These are phyloP conservation scores for Trichoderma harzianum DNA, from an alignment of 2,329 filamentous ascomycete species.

Conservation along the genomic window DNA sequence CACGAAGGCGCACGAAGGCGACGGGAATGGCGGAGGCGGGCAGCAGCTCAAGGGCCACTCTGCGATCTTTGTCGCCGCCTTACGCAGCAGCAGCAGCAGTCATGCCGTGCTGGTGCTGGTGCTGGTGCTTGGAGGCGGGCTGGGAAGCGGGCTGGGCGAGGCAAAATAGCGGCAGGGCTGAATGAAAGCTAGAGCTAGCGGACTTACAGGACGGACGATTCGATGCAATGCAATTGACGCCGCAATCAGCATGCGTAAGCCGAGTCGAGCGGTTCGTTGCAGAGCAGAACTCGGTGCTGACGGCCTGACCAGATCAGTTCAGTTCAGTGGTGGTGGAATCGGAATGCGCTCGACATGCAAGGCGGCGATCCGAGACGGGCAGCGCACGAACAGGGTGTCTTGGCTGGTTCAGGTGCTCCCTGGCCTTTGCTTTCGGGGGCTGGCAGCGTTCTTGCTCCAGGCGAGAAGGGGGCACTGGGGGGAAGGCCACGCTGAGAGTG, in stretches of 20 bases:
- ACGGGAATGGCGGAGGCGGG: constrained; percentile 14
- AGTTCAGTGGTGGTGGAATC: constrained; percentile 10
- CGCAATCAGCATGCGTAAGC: constrained; percentile 4
- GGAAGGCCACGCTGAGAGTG: background rate
- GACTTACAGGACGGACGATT: background rate
- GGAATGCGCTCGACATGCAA: constrained; percentile 14
- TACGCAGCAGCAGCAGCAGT: background rate
- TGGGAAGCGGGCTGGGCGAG: background rate
- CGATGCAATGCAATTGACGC: background rate
- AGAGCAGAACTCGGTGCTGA: background rate
- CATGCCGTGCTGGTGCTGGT: background rate
- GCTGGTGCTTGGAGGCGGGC: background rate
- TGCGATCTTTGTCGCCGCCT: constrained; percentile 10
- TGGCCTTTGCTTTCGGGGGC: background rate
- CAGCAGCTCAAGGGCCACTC: constrained; percentile 15
- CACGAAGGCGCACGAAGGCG: constrained; percentile 3
- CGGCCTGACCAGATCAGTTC: background rate
- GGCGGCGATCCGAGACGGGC: constrained; percentile 7
- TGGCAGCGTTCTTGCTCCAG: constrained; percentile 5
- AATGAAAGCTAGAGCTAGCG: background rate
- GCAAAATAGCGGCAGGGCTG: background rate
- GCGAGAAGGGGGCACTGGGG: background rate
- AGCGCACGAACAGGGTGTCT: constrained; percentile 11
- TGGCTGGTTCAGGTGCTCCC: constrained; percentile 9
- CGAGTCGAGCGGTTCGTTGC: constrained; percentile 9